A percentile compares a stretch with the other conserved stretches of the same genome.
These are phyloP conservation scores for Kwoniella sp. DNA, from an alignment of 768 basidiomycete genomes.

Conservation along the genomic window DNA sequence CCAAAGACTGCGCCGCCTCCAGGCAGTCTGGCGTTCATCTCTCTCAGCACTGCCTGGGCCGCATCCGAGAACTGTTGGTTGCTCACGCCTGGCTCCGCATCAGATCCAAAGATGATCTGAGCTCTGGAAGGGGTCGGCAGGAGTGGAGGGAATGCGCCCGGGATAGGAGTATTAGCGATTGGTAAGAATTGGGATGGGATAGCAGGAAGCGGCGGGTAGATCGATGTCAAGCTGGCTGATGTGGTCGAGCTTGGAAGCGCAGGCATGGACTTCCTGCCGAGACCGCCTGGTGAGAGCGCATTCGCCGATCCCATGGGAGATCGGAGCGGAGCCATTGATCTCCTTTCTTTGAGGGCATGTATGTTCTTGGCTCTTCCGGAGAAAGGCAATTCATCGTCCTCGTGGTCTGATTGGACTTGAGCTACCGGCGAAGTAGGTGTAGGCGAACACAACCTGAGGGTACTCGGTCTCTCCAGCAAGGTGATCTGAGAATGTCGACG, in stretches of 20 bases:
- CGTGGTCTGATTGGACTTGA: slow-evolving; percentile 5
- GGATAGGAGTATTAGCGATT: slow-evolving; percentile 3
- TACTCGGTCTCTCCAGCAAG: slow-evolving; percentile 41
- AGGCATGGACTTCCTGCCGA: slow-evolving; percentile 43
- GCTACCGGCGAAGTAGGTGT: slow-evolving; percentile 18
- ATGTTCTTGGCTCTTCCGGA: slow-evolving; percentile 25
- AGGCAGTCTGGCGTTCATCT: slow-evolving; percentile 50
- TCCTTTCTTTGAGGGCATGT: slow-evolving; percentile 30
- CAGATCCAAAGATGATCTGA: slow-evolving; percentile 30
- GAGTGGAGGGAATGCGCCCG: slow-evolving; percentile 20
- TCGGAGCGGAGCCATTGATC: slow-evolving; percentile 41
- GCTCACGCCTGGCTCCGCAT: slow-evolving; percentile 16
- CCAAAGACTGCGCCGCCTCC: slow-evolving; percentile 31
- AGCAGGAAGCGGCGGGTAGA: slow-evolving; percentile 46
- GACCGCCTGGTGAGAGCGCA: neutral
- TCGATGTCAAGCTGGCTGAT: slow-evolving; percentile 31
- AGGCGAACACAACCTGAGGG: slow-evolving; percentile 43
- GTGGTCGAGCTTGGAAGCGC: slow-evolving; percentile 19
- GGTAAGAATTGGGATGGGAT: slow-evolving; percentile 20
- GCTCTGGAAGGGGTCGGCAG: slow-evolving; percentile 5
- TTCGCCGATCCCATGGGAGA: slow-evolving; percentile 11
- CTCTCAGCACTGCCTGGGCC: slow-evolving; percentile 40
- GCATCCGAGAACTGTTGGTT: slow-evolving; percentile 46
- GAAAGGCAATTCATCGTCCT: slow-evolving; percentile 40
- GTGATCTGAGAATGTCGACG: slow-evolving; percentile 38